Conservation (phyloP, 192 early-diverging fungal species). For the Coemansia sp. region DNA sequence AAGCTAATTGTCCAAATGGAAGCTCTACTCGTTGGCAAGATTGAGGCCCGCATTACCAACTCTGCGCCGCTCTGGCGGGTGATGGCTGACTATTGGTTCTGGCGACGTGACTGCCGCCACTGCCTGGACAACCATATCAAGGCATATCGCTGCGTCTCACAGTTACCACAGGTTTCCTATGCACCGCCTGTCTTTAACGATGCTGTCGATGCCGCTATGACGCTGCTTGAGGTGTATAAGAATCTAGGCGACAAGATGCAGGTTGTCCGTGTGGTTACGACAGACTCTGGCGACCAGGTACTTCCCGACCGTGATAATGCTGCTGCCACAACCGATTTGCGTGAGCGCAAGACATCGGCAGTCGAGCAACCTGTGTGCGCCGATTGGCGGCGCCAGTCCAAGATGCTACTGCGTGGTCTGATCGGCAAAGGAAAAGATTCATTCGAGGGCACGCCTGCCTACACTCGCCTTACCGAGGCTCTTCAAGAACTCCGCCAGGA, state of each 20-base stretch:
- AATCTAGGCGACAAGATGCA: conserved; percentile 64
- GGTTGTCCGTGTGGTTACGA: conserved; percentile 30
- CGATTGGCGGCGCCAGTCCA: conserved; percentile 89
- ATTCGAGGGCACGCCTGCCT: conserved; percentile 65
- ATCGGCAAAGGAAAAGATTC: conserved; percentile 76
- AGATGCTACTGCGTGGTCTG: conserved; percentile 76
- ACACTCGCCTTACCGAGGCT: conserved; percentile 62
- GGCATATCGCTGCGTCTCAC: conserved; percentile 78
- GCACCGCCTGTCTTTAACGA: conserved; percentile 69
- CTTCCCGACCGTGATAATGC: conserved; percentile 4
- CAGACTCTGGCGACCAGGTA: conserved; percentile 33
- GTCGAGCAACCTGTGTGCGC: conserved; percentile 62
- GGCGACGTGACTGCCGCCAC: conserved; percentile 60
- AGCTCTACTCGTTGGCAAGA: conserved; percentile 63
- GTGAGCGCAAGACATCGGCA: conserved; percentile 37
- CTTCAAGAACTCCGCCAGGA: conserved; percentile 58
- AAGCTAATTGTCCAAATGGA: conserved; percentile 50
- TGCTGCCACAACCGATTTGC: conserved; percentile 13
- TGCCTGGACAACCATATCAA: conserved; percentile 78
- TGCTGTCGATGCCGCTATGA: conserved; percentile 67
- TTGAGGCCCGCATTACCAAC: conserved; percentile 73
- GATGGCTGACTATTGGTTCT: conserved; percentile 76
- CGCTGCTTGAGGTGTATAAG: conserved; percentile 76
- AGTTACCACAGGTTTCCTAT: conserved; percentile 73
- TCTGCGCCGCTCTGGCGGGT: conserved; percentile 73